Base-by-base conservation (phyloP, 495 filamentous ascomycete genomes). In the Penicillium roqueforti region DNA sequence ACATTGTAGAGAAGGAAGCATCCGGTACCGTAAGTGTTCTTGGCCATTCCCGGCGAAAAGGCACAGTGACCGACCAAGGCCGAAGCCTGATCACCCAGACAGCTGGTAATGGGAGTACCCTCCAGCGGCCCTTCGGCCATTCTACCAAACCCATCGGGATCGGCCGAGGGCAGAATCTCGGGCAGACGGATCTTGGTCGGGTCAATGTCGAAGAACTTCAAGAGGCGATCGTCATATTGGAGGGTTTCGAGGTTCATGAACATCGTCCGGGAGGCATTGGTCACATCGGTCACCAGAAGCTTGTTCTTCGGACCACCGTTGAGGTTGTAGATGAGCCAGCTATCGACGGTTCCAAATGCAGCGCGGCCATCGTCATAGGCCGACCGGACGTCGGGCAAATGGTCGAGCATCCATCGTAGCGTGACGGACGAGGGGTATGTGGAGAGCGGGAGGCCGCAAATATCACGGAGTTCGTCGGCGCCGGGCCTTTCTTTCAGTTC, bases 1-100 rank as follows among this genome's bases (percentile, higher is more conserved):
- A 95, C 91, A 65, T 97, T 96, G 66, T 95, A 96, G 3, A 97
- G 80, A 50, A 97, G 77, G 76, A 97, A 97, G 68, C 92, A 96
- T 26, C 92, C 92, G 2, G 92, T 97, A 37, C 92, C 92, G 56
- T 96, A 97, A 1, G 92, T 97, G 67, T 96, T 96, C 77, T 97
- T 97, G 36, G 92, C 92, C 58, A 80, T 80, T 44, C 92, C 92
- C 1, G 91, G 86, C 11, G 76, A 84, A 70, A 96, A 96, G 22
- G 87, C 91, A 64, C 89, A 88, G 67, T 97, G 92, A 38, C 92
- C 92, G 37, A 97, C 92, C 42, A 97, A 70, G 6, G 92, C 92
- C 42, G 90, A 84, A 34, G 92, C 95, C 68, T 97, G 92, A 68
- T 97, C 92, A 54, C 92, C 92, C 25, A 97, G 76, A 65, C 89